Evolutionary conservation across 2,329 filamentous ascomycete species (phyloP), one percentile per base, ranked within the genome.

Genomic region (Raffaelea albimanens): DNA sequence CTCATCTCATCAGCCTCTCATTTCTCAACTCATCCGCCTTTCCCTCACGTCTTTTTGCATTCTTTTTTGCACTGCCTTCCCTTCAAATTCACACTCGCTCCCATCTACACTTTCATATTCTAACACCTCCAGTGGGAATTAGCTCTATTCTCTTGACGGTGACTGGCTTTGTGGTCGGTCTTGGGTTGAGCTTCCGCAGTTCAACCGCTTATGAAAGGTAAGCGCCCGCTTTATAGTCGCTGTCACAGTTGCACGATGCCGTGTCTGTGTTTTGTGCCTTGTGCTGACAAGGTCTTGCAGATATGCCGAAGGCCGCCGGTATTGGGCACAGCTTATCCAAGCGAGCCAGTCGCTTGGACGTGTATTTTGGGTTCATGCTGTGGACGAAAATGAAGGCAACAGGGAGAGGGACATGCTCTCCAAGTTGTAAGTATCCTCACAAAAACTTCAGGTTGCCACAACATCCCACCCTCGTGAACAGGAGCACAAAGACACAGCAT

Each of bases 111-210:
- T n/a, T n/a, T n/a, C n/a, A 29, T 13, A 29, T 29, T 7, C 25
- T 29, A 13, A 29, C 25, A 29, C 7, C 13, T 29, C 25, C 11
- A 65, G 61, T 66, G 41, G 74, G 72, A 41, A 79, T 89, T 53
- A 73, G 75, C 59, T 79, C 72, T n/a, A 73, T 87, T 40, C 71
- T 91, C n/a, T 72, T 91, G 40, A 90, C 85, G 0, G 80, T 91
- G n/a, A 78, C 86, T 23, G 86, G 86, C 81, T 90, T 91, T 66
- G 83, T 90, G 50, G 85, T 91, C 58, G 82, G 83, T 76, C 65
- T 90, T 59, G 77, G 83, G 13, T 70, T 91, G 52, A 87, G 83
- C 19, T 89, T 91, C 69, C 82, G 85, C 46, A 87, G 79, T 52
- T 83, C 83, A 1, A 87, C 85, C 3, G 85, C 85, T 9, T 91